Percentiles rank a stretch among this genome's conserved stretches.
Conservation (phyloP, 352 stramenopile species). For the Phytophthora hibernalis region DNA sequence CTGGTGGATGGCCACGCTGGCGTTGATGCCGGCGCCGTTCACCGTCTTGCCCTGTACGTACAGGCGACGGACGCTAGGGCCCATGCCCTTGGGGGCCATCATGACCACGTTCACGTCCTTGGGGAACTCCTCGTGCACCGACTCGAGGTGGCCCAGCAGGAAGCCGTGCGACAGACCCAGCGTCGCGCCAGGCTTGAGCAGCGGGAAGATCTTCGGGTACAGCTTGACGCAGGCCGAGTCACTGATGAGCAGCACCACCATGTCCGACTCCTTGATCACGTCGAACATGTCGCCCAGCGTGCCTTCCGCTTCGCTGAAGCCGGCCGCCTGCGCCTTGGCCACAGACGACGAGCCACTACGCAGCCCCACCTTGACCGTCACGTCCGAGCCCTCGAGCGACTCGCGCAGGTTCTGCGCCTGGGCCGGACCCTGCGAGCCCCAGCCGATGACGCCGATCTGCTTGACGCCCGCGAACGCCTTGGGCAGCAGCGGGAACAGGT, state of each 20-base stretch:
- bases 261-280: constrained; percentile 96
- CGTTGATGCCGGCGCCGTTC: constrained; percentile 98
- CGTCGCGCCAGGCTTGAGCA: constrained; percentile 95
- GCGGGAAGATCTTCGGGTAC: constrained; percentile 97
- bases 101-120: constrained; percentile 98
- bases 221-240: constrained; percentile 95
- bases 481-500: constrained; percentile 95
- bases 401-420: constrained; percentile 98
- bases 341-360: constrained; percentile 81
- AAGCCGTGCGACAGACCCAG: constrained; percentile 98
- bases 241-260: constrained; percentile 97
- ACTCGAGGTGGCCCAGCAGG: constrained; percentile 97
- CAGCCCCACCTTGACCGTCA: constrained; percentile 91
- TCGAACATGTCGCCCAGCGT: constrained; percentile 97
- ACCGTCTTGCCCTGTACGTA: constrained; percentile 99
- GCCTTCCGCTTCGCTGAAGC: constrained; percentile 93
- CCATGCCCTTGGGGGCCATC: constrained; percentile 98
- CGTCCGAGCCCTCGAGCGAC: constrained; percentile 88
- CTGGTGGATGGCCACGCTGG: constrained; percentile 96
- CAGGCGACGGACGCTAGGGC: constrained; percentile 94
- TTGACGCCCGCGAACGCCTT: constrained; percentile 97
- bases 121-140: constrained; percentile 95
- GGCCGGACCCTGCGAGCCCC: constrained; percentile 97
- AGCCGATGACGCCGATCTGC: constrained; percentile 98
- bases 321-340: constrained; percentile 86